These are phyloP conservation scores for Podospora anserina DNA, from an alignment of 495 filamentous ascomycete species.

Conservation along the genomic window DNA sequence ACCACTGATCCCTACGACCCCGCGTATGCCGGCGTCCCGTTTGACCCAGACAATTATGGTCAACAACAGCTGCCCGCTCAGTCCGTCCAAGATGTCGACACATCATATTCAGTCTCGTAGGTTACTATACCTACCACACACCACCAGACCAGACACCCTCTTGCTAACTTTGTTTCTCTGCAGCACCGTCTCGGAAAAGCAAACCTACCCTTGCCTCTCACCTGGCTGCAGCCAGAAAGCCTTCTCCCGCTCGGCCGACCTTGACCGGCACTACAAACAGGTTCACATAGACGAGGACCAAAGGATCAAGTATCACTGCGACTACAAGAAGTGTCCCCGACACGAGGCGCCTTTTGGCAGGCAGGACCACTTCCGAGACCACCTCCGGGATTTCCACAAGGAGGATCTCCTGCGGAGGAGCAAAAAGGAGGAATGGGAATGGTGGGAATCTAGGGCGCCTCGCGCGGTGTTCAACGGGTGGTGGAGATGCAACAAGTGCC, in stretches of 20 bases:
- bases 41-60: neutral
- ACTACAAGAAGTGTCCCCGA: slow-evolving; percentile 41
- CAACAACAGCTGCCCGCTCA: too few relatives aligned
- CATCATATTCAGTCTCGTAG: neutral
- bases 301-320: slow-evolving; percentile 41
- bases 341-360: slow-evolving; percentile 39
- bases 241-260: slow-evolving; percentile 48
- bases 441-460: slow-evolving; percentile 21
- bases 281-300: slow-evolving; percentile 35
- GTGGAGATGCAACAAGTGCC: slow-evolving; percentile 50
- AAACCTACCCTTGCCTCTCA: slow-evolving; percentile 28
- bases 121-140: neutral
- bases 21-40: neutral
- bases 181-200: slow-evolving; percentile 9
- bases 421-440: slow-evolving; percentile 19
- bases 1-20: neutral
- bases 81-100: neutral
- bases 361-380: slow-evolving; percentile 49
- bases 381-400: slow-evolving; percentile 48
- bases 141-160: neutral
- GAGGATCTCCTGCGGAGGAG: slow-evolving; percentile 46
- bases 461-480: slow-evolving; percentile 33
- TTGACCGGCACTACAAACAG: slow-evolving; percentile 43
- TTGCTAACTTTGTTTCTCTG: neutral
- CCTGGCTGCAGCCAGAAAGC: slow-evolving; percentile 31